These are phyloP conservation scores for Nemania diffusa DNA, from an alignment of 2,329 filamentous ascomycete species.

Conservation along the genomic window DNA sequence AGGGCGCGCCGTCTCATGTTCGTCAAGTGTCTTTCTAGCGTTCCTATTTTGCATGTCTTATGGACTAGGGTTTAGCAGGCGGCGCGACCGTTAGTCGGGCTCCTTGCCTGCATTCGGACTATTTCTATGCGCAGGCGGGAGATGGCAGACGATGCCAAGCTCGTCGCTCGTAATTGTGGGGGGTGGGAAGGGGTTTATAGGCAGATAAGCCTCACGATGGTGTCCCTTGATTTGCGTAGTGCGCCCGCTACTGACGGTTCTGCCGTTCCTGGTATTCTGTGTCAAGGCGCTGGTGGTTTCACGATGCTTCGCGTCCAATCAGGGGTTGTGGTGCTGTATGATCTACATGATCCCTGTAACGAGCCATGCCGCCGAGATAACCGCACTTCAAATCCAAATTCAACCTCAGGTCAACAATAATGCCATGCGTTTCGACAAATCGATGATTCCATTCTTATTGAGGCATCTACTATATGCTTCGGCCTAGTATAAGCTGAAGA, in stretches of 20 bases:
- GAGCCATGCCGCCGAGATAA: slow-evolving; percentile 16
- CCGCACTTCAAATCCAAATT: slow-evolving; percentile 12
- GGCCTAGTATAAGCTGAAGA: slow-evolving; percentile 13
- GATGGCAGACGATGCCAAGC: slow-evolving; percentile 1
- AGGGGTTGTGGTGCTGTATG: slow-evolving; percentile 31
- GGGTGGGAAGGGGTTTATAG: background rate
- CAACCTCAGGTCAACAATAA: background rate
- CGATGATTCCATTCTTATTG: background rate
- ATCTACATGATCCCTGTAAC: slow-evolving; percentile 40
- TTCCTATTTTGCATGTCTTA: background rate
- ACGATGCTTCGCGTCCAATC: slow-evolving; percentile 40
- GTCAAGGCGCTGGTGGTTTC: slow-evolving; percentile 36
- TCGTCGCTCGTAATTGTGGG: background rate
- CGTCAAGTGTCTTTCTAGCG: too few relatives aligned
- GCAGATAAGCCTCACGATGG: slow-evolving; percentile 10
- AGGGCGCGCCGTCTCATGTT: slow-evolving; percentile 22
- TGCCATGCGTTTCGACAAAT: background rate
- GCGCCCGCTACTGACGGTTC: slow-evolving; percentile 6
- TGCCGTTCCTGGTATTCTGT: slow-evolving; percentile 1
- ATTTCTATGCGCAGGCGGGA: too few relatives aligned
- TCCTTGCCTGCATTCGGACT: background rate
- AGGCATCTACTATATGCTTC: slow-evolving; percentile 14
- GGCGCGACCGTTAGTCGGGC: background rate
- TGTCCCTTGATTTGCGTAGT: slow-evolving; percentile 12
- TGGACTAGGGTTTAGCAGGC: slow-evolving; percentile 1